A percentile compares a stretch with the other conserved stretches of the same genome.
These are phyloP conservation scores for Lentinula edodes DNA, from an alignment of 768 basidiomycete genomes.

Conservation along the genomic window DNA sequence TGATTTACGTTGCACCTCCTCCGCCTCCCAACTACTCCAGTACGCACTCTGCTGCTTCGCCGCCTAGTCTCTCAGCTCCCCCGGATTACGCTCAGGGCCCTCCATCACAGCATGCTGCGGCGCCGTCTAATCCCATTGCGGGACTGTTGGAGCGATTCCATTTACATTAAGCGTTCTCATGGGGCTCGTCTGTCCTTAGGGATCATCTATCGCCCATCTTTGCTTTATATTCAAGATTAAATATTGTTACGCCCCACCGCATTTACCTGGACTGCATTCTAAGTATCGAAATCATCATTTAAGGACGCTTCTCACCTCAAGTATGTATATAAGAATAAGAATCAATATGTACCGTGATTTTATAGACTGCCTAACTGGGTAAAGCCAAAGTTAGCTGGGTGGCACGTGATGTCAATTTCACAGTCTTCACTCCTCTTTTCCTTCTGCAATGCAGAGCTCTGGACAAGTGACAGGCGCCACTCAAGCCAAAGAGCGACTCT, in stretches of 20 bases:
- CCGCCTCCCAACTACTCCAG: conserved; percentile 11
- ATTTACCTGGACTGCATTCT: too few relatives aligned
- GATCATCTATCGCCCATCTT: too few relatives aligned
- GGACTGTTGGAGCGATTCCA: not conserved
- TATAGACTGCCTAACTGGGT: not conserved
- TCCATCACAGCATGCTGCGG: not conserved
- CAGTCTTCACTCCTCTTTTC: too few relatives aligned
- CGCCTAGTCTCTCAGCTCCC: not conserved
- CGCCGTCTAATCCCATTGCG: not conserved
- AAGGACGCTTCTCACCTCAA: too few relatives aligned
- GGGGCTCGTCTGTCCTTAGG: not conserved
- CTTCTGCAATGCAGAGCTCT: not conserved
- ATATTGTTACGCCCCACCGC: too few relatives aligned
- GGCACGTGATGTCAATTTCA: not conserved
- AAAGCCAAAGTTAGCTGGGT: not conserved
- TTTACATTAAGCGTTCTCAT: not conserved
- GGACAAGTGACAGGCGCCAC: conserved; percentile 49
- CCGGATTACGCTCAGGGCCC: not conserved
- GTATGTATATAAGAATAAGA: too few relatives aligned
- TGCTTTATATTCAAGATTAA: too few relatives aligned
- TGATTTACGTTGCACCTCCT: conserved; percentile 31
- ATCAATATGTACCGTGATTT: too few relatives aligned
- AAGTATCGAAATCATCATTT: too few relatives aligned
- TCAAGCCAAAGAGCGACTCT: conserved; percentile 77
- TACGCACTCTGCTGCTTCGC: not conserved